Conservation (phyloP, 1,284 basidiomycete genomes). For the Anthracocystis setariae region DNA sequence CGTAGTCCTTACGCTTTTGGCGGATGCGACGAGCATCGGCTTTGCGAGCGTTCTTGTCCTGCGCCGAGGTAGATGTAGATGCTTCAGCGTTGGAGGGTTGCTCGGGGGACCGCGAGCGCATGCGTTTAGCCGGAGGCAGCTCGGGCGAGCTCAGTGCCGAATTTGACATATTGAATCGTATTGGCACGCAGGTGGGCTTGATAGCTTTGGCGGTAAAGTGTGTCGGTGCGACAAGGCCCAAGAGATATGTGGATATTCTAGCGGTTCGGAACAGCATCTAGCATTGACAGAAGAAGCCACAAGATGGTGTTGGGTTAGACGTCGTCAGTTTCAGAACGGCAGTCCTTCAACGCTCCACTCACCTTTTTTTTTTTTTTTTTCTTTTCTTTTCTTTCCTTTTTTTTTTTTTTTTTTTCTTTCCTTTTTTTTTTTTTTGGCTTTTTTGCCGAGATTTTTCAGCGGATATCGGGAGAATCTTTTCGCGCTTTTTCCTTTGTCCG, state of each 20-base stretch:
- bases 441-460: neutral
- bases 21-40: conserved; percentile 47
- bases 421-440: too few relatives aligned
- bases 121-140: conserved; percentile 36
- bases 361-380: too few relatives aligned
- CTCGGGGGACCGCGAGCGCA: conserved; percentile 35
- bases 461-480: conserved; percentile 4
- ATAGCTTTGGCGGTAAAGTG: neutral
- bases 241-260: neutral
- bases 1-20: conserved; percentile 58
- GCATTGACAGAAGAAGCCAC: conserved; percentile 1
- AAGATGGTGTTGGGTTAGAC: neutral
- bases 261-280: conserved; percentile 29
- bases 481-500: too few relatives aligned
- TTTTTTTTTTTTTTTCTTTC: too few relatives aligned
- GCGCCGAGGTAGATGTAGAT: conserved; percentile 16
- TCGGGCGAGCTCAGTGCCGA: conserved; percentile 24
- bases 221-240: neutral
- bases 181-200: neutral
- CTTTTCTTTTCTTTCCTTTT: too few relatives aligned
- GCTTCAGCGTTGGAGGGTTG: conserved; percentile 5
- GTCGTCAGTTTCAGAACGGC: neutral
- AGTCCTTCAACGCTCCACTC: conserved; percentile 19
- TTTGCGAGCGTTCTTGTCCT: conserved; percentile 44
- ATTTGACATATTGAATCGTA: conserved; percentile 11